Evolutionary conservation across 2,329 filamentous ascomycete genomes (phyloP).

Genomic region (Bipolaris sorokiniana): DNA sequence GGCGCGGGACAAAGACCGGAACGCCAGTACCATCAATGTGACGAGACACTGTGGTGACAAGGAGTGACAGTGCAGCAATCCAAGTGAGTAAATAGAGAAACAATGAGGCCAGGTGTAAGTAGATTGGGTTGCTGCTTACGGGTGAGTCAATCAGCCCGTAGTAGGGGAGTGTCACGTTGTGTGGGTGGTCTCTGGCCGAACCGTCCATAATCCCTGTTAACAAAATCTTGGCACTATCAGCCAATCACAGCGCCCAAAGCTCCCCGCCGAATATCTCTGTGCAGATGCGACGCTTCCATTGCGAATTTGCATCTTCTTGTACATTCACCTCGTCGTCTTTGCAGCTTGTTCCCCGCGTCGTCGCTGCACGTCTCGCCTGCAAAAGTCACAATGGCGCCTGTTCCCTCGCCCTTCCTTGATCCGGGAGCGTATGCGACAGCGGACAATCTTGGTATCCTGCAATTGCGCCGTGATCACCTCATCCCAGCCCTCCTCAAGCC

Average conservation of each 20-base stretch:
- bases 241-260: slow-evolving; percentile 34
- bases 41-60: slow-evolving; percentile 17
- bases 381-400: slow-evolving; percentile 28
- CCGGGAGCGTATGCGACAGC: slow-evolving; percentile 67
- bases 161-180: slow-evolving; percentile 10
- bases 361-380: not conserved
- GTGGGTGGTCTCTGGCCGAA: slow-evolving; percentile 14
- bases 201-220: slow-evolving; percentile 21
- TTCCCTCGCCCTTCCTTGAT: slow-evolving; percentile 77
- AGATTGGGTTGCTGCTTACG: slow-evolving; percentile 17
- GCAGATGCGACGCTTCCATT: slow-evolving; percentile 16
- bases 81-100: slow-evolving; percentile 1
- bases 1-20: slow-evolving; percentile 34
- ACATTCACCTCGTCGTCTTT: slow-evolving; percentile 1
- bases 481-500: slow-evolving; percentile 69
- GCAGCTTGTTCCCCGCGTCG: not conserved
- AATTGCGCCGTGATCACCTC: slow-evolving; percentile 86
- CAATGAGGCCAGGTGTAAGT: slow-evolving; percentile 21
- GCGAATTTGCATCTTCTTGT: slow-evolving; percentile 6
- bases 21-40: slow-evolving; percentile 44
- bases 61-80: slow-evolving; percentile 15
- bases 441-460: slow-evolving; percentile 78
- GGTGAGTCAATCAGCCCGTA: slow-evolving; percentile 28
- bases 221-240: slow-evolving; percentile 33
- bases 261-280: slow-evolving; percentile 31